Evolutionary conservation across 164 flowering plant genomes (phyloP).

Genomic region (Sextonia rubra): DNA sequence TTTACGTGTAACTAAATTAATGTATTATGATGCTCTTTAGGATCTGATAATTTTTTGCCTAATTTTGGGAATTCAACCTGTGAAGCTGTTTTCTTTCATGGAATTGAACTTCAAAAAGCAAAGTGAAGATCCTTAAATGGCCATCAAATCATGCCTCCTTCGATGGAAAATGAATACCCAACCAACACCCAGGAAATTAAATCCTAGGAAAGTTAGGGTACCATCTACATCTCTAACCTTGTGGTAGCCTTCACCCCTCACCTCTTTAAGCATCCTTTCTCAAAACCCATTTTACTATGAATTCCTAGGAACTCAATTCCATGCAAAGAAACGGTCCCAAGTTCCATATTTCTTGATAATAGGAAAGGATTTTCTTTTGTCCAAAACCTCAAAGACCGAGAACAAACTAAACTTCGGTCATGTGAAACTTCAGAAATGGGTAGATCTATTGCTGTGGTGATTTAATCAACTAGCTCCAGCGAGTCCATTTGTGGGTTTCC

Average conservation of each 20-base stretch:
- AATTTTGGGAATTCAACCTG: neutral
- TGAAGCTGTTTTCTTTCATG: neutral
- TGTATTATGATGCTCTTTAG: neutral
- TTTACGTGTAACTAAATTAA: neutral
- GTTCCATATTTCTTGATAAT: neutral
- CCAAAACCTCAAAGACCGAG: neutral
- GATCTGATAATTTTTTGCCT: neutral
- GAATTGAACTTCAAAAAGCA: neutral
- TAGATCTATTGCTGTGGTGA: conserved; percentile 29
- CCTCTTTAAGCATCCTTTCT: too few relatives aligned
- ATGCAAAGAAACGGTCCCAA: neutral
- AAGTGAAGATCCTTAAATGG: too few relatives aligned
- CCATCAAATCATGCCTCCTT: too few relatives aligned
- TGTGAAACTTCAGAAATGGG: conserved; percentile 10
- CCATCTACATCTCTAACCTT: too few relatives aligned
- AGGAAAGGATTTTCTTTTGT: neutral
- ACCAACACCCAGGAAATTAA: too few relatives aligned
- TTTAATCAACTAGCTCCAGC: conserved; percentile 22
- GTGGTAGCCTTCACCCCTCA: too few relatives aligned
- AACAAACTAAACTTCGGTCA: neutral
- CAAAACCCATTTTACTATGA: too few relatives aligned
- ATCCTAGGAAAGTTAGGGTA: too few relatives aligned
- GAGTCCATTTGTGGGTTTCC: conserved; percentile 51
- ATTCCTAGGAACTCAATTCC: too few relatives aligned
- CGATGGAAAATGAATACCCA: too few relatives aligned